Base-by-base conservation (phyloP, 2,329 filamentous ascomycete genomes). In the Bipolaris gigantea region DNA sequence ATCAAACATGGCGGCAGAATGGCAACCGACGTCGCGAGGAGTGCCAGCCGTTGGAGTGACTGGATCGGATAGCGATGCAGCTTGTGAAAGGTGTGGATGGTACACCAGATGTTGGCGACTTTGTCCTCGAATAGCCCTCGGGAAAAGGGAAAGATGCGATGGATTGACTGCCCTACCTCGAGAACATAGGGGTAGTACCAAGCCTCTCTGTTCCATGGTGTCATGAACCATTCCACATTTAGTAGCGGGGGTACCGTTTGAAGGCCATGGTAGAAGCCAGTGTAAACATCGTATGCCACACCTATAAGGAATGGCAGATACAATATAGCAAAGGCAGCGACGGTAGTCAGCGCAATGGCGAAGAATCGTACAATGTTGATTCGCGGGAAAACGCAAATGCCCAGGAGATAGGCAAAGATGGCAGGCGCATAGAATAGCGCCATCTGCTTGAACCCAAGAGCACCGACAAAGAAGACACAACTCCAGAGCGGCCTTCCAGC, bases 371-470 rank as follows among this genome's bases (percentile, higher is more conserved):
- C 72, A 2, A 87, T 65, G 51, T 88, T 87, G 65, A 92, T 75
- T 10, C 81, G 80, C 0, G 92, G 92, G 59, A 87, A 88, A n/a
- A 95, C 65, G 70, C 92, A 97, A 67, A 87, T 86, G 8, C 93
- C 94, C 0, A 97, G 80, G 2, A 99, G 85, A 69, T 92, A 99
- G 30, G 91, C 89, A 73, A 97, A 97, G 53, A 97, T 87, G 18
- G 88, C 87, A 13, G 95, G 92, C 3, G 95, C 92, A 75, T 97
- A 99, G 78, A 97, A 99, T 15, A 99, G 81, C 1, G 93, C 93
- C 95, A 99, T 99, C 75, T 99, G 94, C 80, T 99, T 99, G 81
- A 97, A 99, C 5, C 91, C 91, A n/a, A 99, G 80, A 3, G 93
- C 90, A 15, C 85, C 85, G 6, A 99, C 94, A 65, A 99, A 99